phyloP scores from a whole-genome alignment of 2,329 filamentous ascomycete species.

The Colletotrichum neosansevieriae region DNA sequence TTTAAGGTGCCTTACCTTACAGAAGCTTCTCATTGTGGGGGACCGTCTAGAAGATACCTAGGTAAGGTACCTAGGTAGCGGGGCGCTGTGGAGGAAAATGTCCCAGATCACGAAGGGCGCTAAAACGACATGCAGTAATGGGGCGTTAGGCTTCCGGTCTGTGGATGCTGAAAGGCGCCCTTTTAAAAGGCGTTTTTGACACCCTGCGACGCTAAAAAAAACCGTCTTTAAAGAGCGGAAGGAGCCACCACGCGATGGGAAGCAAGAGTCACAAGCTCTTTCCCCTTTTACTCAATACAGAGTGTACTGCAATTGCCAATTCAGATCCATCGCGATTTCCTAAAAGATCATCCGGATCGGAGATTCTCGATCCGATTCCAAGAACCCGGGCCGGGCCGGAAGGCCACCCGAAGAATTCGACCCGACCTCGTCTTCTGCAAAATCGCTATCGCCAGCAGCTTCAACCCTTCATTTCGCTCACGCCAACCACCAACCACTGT shows the following conservation, averaged over 20 bases:
- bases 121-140: background rate
- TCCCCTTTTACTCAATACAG: background rate
- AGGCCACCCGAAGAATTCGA: too few species aligned
- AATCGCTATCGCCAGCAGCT: background rate
- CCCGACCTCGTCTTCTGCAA: too few species aligned
- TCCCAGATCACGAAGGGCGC: conserved; percentile 2
- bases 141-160: background rate
- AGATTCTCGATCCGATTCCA: background rate
- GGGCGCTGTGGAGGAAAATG: conserved; percentile 19
- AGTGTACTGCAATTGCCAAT: background rate
- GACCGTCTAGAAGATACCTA: too few species aligned
- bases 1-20: background rate
- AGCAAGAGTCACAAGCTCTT: background rate
- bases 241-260: background rate
- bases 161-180: background rate
- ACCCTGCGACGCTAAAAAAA: conserved; percentile 15
- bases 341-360: background rate
- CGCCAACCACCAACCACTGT: background rate
- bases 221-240: conserved; percentile 9
- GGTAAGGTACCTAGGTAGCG: too few species aligned
- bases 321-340: background rate
- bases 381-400: too few species aligned
- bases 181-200: conserved; percentile 17
- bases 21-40: conserved; percentile 9
- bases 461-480: conserved; percentile 3